Conservation (phyloP, 305 asterid genomes). For the Fraxinus latifolia region DNA sequence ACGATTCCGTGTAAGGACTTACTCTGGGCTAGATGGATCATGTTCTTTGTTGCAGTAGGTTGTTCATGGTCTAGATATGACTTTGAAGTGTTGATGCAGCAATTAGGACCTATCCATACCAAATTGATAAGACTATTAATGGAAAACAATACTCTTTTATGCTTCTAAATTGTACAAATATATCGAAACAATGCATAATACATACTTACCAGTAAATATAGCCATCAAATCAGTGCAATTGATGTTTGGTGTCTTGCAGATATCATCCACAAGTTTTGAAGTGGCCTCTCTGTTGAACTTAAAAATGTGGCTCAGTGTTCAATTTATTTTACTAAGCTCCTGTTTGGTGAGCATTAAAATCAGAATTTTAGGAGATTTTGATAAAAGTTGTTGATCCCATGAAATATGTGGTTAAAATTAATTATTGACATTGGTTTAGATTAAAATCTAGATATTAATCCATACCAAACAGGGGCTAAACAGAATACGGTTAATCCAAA, state of each 20-base stretch:
- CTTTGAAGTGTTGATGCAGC: constrained; percentile 62
- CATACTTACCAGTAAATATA: constrained; percentile 39
- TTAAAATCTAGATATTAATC: no score
- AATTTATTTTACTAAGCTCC: not conserved
- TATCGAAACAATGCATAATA: not conserved
- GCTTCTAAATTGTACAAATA: not conserved
- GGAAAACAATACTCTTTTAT: not conserved
- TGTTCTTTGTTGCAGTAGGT: constrained; percentile 71
- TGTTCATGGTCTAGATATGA: constrained; percentile 40
- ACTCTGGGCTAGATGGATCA: constrained; percentile 80
- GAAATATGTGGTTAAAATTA: no score
- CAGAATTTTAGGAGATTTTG: no score
- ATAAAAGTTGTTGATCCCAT: no score
- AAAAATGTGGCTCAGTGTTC: not conserved
- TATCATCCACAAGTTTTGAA: constrained; percentile 46
- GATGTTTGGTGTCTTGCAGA: constrained; percentile 43
- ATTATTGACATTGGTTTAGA: no score
- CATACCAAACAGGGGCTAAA: no score
- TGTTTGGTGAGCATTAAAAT: no score
- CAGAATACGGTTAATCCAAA: not conserved
- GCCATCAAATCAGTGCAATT: constrained; percentile 45
- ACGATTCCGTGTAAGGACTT: constrained; percentile 24
- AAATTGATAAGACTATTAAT: not conserved
- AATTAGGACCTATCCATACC: constrained; percentile 51
- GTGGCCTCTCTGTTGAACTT: constrained; percentile 44